Percentiles rank a stretch among this genome's conserved stretches.
phyloP scores from a whole-genome alignment of 257 asterid species.

The Scutellaria minor region DNA sequence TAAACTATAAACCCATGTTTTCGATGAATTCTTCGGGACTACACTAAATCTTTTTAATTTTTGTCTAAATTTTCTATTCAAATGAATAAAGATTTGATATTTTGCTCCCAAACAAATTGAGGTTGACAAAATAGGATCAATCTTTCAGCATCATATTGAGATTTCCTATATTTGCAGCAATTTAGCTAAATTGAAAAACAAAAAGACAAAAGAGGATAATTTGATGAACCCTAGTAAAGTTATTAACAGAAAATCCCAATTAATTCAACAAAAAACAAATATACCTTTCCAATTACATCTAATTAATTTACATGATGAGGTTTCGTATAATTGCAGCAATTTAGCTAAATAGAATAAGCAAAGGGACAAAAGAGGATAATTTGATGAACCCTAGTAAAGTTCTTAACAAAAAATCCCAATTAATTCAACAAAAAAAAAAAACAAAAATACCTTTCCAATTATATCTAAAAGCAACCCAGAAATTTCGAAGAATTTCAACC shows the following conservation, averaged over 20 bases:
- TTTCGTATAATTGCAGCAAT: conserved; percentile 16
- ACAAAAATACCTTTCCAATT: conserved; percentile 14
- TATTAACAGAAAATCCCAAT: conserved; percentile 9
- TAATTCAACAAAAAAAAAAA: conserved; percentile 13
- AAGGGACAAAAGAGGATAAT: not conserved
- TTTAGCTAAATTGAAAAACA: not conserved
- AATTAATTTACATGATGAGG: too few relatives aligned
- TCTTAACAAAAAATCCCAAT: conserved; percentile 10
- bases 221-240: conserved; percentile 30
- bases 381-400: conserved; percentile 30
- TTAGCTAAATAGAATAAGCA: not conserved
- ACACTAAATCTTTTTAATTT: not conserved
- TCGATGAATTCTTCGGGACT: not conserved
- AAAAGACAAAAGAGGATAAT: not conserved
- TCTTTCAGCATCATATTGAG: not conserved
- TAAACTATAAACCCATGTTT: conserved; percentile 13
- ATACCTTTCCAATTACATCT: not conserved
- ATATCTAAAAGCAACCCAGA: conserved; percentile 3
- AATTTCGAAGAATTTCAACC: conserved; percentile 29
- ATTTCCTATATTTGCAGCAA: conserved; percentile 11
- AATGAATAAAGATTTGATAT: too few relatives aligned
- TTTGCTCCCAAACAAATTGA: conserved; percentile 10
- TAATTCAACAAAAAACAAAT: conserved; percentile 9
- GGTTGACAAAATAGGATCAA: not conserved
- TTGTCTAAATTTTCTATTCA: too few relatives aligned